Base-by-base conservation (phyloP, 2,329 filamentous ascomycete genomes). In the Fusarium sp. region DNA sequence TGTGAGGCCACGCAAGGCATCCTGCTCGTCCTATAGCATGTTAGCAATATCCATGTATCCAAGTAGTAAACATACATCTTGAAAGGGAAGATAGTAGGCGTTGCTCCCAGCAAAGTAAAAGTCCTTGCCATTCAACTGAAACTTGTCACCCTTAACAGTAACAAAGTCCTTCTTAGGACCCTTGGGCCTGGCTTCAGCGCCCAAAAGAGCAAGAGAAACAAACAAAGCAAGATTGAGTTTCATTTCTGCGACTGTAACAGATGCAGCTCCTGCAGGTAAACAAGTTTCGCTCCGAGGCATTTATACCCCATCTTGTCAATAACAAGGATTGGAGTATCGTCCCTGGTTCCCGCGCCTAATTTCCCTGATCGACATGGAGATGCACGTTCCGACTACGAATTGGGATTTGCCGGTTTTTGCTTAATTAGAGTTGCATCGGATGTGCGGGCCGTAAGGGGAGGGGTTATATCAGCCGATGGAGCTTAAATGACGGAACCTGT, bases 41-140 rank as follows among this genome's bases (percentile, higher is more conserved):
- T 24, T 66, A 31, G 64, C 60, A 27, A 1, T 1, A 27, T 27
- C 5, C 4, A 5, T 13, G 2, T 6, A 20, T n/a, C 7, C 2
- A 5, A 9, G 5, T 20, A 0, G 10, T 1, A 2, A 1, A 34
- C 57, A 11, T 40, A 71, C 75, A 6, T 56, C 50, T 6, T 69
- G 64, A 56, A 77, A 77, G 2, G 75, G 71, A 58, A 89, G 84
- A 86, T 88, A 90, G 81, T 89, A 90, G 45, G 85, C 83, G 79
- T 90, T 90, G 57, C 84, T 88, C 22, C 88, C 88, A 16, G 86
- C 86, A 70, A 85, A 87, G 78, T 89, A 87, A 35, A 82, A 79
- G 27, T 84, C 82, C 60, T 83, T 78, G 20, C 84, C 85, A 70
- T 87, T 82, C 61, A 87, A 82, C 20, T 78, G 77, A 69, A 86